These are phyloP conservation scores for Zarea fungicola DNA, from an alignment of 2,329 filamentous ascomycete genomes.

Conservation along the genomic window DNA sequence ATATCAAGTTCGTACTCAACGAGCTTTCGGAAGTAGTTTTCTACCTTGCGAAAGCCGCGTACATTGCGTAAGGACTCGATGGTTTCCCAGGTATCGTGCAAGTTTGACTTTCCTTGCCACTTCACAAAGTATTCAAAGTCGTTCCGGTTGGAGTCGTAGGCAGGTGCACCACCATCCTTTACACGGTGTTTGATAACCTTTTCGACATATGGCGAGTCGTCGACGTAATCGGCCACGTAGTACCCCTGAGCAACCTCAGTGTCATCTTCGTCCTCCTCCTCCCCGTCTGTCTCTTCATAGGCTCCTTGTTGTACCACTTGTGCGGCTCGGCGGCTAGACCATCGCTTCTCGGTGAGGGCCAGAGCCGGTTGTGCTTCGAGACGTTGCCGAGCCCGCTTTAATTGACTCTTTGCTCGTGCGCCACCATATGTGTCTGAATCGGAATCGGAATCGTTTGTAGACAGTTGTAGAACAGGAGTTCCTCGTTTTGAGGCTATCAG, in stretches of 20 bases:
- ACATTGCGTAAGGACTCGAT: conserved; percentile 68
- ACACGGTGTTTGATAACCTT: conserved; percentile 82
- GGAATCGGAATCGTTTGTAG: conserved; percentile 58
- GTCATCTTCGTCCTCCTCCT: conserved; percentile 60
- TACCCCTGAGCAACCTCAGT: conserved; percentile 55
- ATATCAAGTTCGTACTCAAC: conserved; percentile 76
- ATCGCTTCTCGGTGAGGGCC: conserved; percentile 75
- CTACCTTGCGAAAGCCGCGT: conserved; percentile 80
- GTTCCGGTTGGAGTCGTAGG: conserved; percentile 54
- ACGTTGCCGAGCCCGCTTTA: conserved; percentile 74
- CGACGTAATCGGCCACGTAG: conserved; percentile 64
- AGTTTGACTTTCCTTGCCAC: conserved; percentile 93
- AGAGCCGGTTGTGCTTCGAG: conserved; percentile 62
- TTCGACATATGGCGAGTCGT: conserved; percentile 82
- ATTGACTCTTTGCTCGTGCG: conserved; percentile 60
- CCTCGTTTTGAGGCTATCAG: conserved; percentile 53
- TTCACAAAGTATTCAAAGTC: conserved; percentile 94
- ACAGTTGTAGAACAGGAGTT: conserved; percentile 50
- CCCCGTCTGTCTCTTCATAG: conserved; percentile 63
- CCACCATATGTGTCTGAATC: conserved; percentile 77
- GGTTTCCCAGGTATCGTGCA: conserved; percentile 93
- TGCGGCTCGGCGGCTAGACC: conserved; percentile 80
- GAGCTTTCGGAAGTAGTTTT: conserved; percentile 88
- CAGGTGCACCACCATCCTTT: conserved; percentile 59
- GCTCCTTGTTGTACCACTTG: conserved; percentile 62